Percentiles rank a stretch among this genome's conserved stretches.
Conservation (phyloP, 2,329 filamentous ascomycete species). For the Talaromyces marneffei region DNA sequence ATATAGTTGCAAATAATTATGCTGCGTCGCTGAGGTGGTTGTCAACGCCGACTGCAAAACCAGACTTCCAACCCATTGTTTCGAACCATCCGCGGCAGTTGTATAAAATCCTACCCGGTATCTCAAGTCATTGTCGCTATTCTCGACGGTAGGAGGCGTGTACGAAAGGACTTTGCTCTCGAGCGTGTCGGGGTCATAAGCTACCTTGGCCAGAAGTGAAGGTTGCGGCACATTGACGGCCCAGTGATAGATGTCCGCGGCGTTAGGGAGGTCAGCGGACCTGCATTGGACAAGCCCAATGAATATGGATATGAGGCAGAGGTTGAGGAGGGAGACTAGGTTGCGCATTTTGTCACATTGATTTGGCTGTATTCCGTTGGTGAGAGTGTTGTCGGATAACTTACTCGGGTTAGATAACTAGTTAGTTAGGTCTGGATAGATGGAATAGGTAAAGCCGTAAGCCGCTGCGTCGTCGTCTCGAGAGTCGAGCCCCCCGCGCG, state of each 20-base stretch:
- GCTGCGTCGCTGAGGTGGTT: constrained; percentile 22
- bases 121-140: constrained; percentile 41
- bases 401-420: background rate
- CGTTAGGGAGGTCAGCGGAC: constrained; percentile 11
- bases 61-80: constrained; percentile 38
- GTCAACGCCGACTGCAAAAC: constrained; percentile 32
- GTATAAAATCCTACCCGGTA: constrained; percentile 50
- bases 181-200: constrained; percentile 36
- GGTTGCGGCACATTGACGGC: constrained; percentile 29
- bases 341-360: constrained; percentile 8
- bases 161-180: constrained; percentile 35
- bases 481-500: background rate
- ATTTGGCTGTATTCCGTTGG: background rate
- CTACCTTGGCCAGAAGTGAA: constrained; percentile 35
- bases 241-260: constrained; percentile 36
- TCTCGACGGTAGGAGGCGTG: constrained; percentile 26
- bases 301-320: constrained; percentile 17
- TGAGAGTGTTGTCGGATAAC: background rate
- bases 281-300: constrained; percentile 17
- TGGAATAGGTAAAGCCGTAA: too few species aligned
- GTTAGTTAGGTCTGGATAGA: too few species aligned
- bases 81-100: constrained; percentile 24
- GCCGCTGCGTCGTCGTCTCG: background rate
- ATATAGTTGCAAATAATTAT: constrained; percentile 32
- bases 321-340: constrained; percentile 11